Evolutionary conservation across 805 yeast genomes (phyloP), one percentile per base, ranked within the genome.

Genomic region (Wickerhamomyces chambardii): DNA sequence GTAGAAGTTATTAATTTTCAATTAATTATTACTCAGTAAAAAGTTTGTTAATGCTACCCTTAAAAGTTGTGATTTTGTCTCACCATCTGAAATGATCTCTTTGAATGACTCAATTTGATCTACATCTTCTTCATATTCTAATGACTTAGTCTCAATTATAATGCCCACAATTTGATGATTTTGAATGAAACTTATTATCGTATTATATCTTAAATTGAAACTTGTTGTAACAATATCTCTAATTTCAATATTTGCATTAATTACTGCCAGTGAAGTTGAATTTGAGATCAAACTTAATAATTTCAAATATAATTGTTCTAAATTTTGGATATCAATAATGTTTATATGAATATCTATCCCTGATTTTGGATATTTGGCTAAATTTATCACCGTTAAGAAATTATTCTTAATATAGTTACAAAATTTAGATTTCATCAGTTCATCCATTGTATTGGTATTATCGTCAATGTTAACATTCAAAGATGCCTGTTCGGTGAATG

Each of bases 361-460:
- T 3, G 95, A 84, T 56, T 90, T 90, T 5, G 97, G 97, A 55
- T 92, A 92, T 41, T 78, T 77, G 12, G 73, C 73, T 25, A 85
- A 61, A 36, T 60, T 53, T 32, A 65, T 50, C 27, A 60, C 58
- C 30, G 61, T 55, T 25, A 58, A 57, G 39, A 61, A 60, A 39
- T 56, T 60, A 47, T 50, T 61, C 38, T 48, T 59, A 41, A 55
- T 52, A 41, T 56, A 68, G 42, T 32, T 61, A 42, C 57, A 73
- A 57, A 47, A 70, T 53, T 48, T 73, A 54, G 54, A 73, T 65
- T 56, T 70, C 73, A 40, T 59, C 45, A 46, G 30, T 3, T 41
- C 40, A 17, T 40, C 38, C 19, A 50, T 32, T 12, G 40, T 31
- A 46, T 55, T 40, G 39, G 63, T 50, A 16, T 51, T 56, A 35